Conservation (phyloP, 106 monocot species). For the Dendrobium nobile region DNA sequence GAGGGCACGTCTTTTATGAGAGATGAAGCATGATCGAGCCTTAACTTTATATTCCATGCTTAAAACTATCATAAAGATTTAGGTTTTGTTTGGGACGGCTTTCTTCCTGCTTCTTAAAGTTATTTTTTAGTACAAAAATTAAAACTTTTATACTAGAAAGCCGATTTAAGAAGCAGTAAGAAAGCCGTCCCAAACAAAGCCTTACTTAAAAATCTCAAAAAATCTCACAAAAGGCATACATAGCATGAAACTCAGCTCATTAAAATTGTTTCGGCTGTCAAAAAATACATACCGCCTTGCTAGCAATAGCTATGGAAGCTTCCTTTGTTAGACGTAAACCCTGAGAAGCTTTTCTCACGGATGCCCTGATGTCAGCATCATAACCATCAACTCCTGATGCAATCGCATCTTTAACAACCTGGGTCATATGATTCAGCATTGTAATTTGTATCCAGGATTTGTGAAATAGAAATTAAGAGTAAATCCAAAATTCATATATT, state of each 20-base stretch:
- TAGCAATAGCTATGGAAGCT: slow-evolving; percentile 77
- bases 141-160: no score
- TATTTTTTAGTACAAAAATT: no score
- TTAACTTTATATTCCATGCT: no score
- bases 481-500: background rate
- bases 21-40: no score
- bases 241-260: no score
- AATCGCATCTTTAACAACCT: slow-evolving; percentile 94
- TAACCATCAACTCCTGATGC: slow-evolving; percentile 92
- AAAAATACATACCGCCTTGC: slow-evolving; percentile 61
- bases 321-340: slow-evolving; percentile 77
- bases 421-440: slow-evolving; percentile 8
- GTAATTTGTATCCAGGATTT: background rate
- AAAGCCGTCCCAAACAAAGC: no score
- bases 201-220: no score
- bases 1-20: background rate
- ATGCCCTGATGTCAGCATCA: slow-evolving; percentile 69
- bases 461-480: background rate
- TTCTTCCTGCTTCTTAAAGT: no score
- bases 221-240: no score
- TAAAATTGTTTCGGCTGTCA: background rate
- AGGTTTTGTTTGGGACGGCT: no score
- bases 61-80: background rate
- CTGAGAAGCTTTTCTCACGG: slow-evolving; percentile 85
- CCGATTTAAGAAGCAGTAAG: no score